Base-by-base conservation (phyloP, 306 rosid genomes). In the Trifolium pratense region DNA sequence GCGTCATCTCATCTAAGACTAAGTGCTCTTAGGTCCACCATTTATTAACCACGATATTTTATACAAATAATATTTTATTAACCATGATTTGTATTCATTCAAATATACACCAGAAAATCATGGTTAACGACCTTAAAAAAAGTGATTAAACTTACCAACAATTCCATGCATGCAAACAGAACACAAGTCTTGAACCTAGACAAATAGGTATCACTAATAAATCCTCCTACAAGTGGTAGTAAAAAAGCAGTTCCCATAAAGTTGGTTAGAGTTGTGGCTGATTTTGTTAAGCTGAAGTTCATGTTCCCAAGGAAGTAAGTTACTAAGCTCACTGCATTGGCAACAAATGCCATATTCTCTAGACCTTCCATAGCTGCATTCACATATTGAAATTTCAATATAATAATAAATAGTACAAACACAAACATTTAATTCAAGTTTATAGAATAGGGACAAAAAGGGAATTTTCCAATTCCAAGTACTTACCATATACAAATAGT, bases 211-310 rank as follows among this genome's bases (percentile, higher is more conserved):
- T 92, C 98, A 31, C 81, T 66, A 69, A 92, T 80, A 67, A 88
- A 83, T 7, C 95, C 98, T 0, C 92, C 95, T n/a, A 92, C 39
- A 0, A 92, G 87, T 36, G 96, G 39, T 2, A 90, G 86, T 9
- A 92, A 20, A 61, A 88, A 90, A 0, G 91, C 86, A 67, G 96
- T 88, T 58, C 98, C 98, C 89, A 87, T 3, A 53, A 87, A 83
- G 85, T 92, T 92, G 71, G 98, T 92, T 21, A 92, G 79, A 1
- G 94, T 84, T 16, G 85, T 87, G 29, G 96, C 96, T 1, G 98
- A 88, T 43, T 85, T 79, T 52, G 96, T 86, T 59, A 90, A 63
- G 84, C 82, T 74, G 70, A 90, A 83, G 86, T 92, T 88, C 96
- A 92, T 92, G 63, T 83, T 81, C 7, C 90, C 89, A 63, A 67